These are phyloP conservation scores for Candida labiduridarum DNA, from an alignment of 1,139 yeast genomes.

Conservation along the genomic window DNA sequence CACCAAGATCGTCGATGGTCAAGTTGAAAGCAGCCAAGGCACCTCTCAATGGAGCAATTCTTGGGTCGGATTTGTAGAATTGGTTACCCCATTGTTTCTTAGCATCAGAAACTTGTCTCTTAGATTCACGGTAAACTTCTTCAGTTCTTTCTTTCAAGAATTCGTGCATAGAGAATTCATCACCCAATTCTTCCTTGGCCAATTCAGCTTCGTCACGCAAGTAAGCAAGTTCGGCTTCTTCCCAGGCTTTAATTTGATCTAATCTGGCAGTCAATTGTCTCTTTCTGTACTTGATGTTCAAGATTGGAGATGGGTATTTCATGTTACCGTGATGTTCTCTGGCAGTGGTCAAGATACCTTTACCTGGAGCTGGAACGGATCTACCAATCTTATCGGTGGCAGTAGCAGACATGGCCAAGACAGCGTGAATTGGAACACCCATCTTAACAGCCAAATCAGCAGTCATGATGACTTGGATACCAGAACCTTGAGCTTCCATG, in stretches of 20 bases:
- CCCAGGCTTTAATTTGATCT: conserved; percentile 79
- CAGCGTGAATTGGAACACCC: conserved; percentile 99
- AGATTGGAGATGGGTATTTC: conserved; percentile 78
- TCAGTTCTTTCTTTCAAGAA: conserved; percentile 84
- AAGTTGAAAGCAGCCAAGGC: conserved; percentile 92
- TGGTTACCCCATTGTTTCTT: conserved; percentile 95
- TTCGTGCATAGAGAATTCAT: conserved; percentile 49
- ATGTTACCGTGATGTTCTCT: conserved; percentile 86
- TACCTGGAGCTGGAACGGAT: conserved; percentile 99
- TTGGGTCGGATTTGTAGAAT: conserved; percentile 86
- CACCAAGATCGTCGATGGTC: conserved; percentile 92
- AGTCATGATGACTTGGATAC: conserved; percentile 95
- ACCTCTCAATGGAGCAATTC: conserved; percentile 97
- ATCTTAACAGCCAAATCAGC: conserved; percentile 91
- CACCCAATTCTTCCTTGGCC: conserved; percentile 70
- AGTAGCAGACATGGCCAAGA: conserved; percentile 91
- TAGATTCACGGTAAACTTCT: conserved; percentile 84
- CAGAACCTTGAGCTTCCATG: conserved; percentile 99
- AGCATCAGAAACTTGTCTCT: conserved; percentile 84
- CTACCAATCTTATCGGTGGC: conserved; percentile 98
- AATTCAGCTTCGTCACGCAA: conserved; percentile 51
- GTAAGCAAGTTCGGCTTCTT: conserved; percentile 72
- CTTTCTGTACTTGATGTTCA: conserved; percentile 91
- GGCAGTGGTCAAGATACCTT: conserved; percentile 98
- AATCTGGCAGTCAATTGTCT: conserved; percentile 86